Conservation (phyloP, 2,329 filamentous ascomycete species). For the Penicillium decumbens region DNA sequence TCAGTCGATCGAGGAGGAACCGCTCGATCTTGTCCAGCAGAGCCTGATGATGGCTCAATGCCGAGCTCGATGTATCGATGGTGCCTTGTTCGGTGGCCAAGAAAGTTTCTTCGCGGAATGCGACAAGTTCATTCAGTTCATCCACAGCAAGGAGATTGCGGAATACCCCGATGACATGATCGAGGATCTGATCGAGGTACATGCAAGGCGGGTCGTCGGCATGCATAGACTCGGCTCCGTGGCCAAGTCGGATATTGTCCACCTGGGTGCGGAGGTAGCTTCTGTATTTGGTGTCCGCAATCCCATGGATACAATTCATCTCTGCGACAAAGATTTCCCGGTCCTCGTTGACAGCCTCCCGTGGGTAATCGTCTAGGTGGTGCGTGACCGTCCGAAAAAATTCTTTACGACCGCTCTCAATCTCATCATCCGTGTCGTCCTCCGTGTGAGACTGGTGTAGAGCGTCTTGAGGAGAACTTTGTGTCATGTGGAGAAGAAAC, state of each 20-base stretch:
- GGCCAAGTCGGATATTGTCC: constrained; percentile 32
- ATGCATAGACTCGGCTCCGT: constrained; percentile 32
- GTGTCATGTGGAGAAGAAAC: constrained; percentile 26
- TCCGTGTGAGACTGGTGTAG: constrained; percentile 18
- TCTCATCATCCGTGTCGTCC: constrained; percentile 13
- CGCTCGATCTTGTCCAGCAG: constrained; percentile 34
- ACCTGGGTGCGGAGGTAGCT: constrained; percentile 32
- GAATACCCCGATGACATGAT: constrained; percentile 40
- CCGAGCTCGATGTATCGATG: constrained; percentile 5
- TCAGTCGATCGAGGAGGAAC: constrained; percentile 35
- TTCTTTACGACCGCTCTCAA: constrained; percentile 14
- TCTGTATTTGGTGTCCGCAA: constrained; percentile 33
- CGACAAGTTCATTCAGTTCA: constrained; percentile 34
- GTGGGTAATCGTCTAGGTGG: constrained; percentile 34
- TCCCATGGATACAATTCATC: constrained; percentile 42
- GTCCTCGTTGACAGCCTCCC: constrained; percentile 38
- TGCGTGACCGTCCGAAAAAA: constrained; percentile 18
- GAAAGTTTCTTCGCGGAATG: constrained; percentile 26
- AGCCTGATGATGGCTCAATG: constrained; percentile 13
- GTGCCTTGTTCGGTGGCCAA: constrained; percentile 8
- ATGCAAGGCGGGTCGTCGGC: constrained; percentile 28
- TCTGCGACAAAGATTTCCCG: constrained; percentile 39
- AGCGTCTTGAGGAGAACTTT: constrained; percentile 28
- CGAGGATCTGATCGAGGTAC: constrained; percentile 36
- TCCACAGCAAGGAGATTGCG: constrained; percentile 37